Evolutionary conservation across 768 basidiomycete species (phyloP).

Genomic region (Boletus bicolor): DNA sequence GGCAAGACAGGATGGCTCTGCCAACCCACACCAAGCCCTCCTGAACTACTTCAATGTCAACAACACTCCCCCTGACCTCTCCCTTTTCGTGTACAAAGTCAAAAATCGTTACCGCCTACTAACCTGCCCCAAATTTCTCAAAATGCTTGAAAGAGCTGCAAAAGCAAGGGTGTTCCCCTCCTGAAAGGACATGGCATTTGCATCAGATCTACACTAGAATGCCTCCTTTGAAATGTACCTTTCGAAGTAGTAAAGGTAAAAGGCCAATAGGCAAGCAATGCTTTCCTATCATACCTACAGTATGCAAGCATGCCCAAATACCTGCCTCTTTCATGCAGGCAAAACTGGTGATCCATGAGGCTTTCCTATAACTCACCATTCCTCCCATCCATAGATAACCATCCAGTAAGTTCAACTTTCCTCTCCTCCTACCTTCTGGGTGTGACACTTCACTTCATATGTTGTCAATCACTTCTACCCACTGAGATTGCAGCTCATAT

Average conservation of each 20-base stretch:
- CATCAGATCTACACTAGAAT: conserved; percentile 35
- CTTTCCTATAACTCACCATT: conserved; percentile 11
- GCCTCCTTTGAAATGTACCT: conserved; percentile 34
- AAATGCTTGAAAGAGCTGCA: conserved; percentile 8
- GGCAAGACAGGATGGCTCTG: conserved; percentile 26
- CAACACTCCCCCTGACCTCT: conserved; percentile 16
- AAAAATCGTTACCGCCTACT: conserved; percentile 18
- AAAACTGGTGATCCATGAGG: conserved; percentile 7
- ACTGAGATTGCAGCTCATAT: too few relatives aligned
- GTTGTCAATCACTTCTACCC: background rate
- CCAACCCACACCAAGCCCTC: conserved; percentile 27
- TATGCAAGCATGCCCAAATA: conserved; percentile 24
- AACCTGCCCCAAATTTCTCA: conserved; percentile 27
- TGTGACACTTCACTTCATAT: background rate
- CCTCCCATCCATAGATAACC: background rate
- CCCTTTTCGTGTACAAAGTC: conserved; percentile 32
- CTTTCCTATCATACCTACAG: conserved; percentile 29
- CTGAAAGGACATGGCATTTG: conserved; percentile 27
- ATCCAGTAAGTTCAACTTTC: too few relatives aligned
- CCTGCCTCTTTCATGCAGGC: conserved; percentile 32
- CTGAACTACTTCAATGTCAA: conserved; percentile 32
- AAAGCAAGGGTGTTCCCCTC: conserved; percentile 3
- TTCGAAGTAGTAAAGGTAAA: conserved; percentile 38
- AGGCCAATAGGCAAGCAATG: conserved; percentile 37
- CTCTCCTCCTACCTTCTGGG: background rate